Percentiles rank a stretch among this genome's conserved stretches.
These are phyloP conservation scores for Erythrobasidium hasegawianum DNA, from an alignment of 1,284 basidiomycete genomes.

Conservation along the genomic window DNA sequence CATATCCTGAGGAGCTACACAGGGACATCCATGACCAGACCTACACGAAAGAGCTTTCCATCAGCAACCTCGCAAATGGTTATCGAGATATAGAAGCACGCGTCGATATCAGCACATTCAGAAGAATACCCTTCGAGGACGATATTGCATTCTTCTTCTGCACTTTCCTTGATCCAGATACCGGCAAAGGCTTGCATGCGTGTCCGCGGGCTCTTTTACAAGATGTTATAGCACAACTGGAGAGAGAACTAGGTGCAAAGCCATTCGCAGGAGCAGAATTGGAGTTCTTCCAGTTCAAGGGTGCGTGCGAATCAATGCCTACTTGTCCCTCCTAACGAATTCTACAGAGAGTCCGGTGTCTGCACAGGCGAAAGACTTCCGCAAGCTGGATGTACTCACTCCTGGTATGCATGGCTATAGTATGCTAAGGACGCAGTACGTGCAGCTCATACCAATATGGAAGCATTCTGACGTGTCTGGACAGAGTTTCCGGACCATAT, in stretches of 20 bases:
- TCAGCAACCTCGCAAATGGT: constrained; percentile 86
- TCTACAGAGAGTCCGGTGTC: constrained; percentile 69
- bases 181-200: constrained; percentile 60
- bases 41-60: constrained; percentile 76
- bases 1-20: constrained; percentile 16
- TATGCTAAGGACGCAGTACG: constrained; percentile 44
- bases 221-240: constrained; percentile 55
- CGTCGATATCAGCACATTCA: constrained; percentile 48
- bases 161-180: constrained; percentile 80
- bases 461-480: constrained; percentile 53
- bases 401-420: constrained; percentile 63
- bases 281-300: constrained; percentile 73
- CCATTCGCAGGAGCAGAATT: constrained; percentile 67
- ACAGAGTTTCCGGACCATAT: constrained; percentile 63
- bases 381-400: constrained; percentile 70
- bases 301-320: constrained; percentile 1
- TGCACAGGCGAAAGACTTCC: constrained; percentile 72
- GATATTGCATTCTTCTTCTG: constrained; percentile 89
- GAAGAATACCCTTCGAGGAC: constrained; percentile 87
- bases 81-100: constrained; percentile 73
- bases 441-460: too few relatives aligned
- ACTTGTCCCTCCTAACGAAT: constrained; percentile 1
- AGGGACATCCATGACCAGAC: constrained; percentile 74
- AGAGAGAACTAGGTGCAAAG: constrained; percentile 39
- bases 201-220: constrained; percentile 81